phyloP scores from a whole-genome alignment of 1,284 basidiomycete species.

The Leucoagaricus sp. region DNA sequence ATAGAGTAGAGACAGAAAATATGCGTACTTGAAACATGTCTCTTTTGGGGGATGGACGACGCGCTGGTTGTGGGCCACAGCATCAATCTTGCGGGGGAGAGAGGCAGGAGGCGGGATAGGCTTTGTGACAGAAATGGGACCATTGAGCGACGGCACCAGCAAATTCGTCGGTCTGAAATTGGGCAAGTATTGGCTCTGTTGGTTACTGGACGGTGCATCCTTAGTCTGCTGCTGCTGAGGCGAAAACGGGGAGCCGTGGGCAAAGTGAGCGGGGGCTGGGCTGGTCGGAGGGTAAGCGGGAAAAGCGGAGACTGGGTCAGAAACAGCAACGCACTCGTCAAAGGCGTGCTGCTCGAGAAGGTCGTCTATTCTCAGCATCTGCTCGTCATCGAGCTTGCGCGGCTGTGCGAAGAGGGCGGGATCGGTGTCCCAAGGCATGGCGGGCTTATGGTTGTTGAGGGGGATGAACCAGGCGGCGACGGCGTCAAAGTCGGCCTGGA shows the following conservation, averaged over 20 bases:
- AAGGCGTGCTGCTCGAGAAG: slow-evolving; percentile 70
- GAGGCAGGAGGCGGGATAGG: slow-evolving; percentile 61
- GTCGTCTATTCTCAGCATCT: slow-evolving; percentile 67
- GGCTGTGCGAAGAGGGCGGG: slow-evolving; percentile 33
- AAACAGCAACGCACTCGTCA: slow-evolving; percentile 57
- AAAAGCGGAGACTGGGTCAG: slow-evolving; percentile 17
- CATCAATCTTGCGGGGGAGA: slow-evolving; percentile 54
- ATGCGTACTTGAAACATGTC: slow-evolving; percentile 69
- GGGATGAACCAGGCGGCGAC: slow-evolving; percentile 58
- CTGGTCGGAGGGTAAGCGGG: slow-evolving; percentile 26
- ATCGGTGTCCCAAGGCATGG: slow-evolving; percentile 43
- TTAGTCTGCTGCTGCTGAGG: slow-evolving; percentile 27
- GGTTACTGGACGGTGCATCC: slow-evolving; percentile 17
- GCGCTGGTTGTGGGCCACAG: slow-evolving; percentile 47
- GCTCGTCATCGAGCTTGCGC: slow-evolving; percentile 48
- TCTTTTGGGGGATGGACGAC: slow-evolving; percentile 72
- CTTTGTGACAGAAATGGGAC: slow-evolving; percentile 44
- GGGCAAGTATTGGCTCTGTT: slow-evolving; percentile 24
- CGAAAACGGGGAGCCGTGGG: slow-evolving; percentile 29
- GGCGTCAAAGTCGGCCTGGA: slow-evolving; percentile 51
- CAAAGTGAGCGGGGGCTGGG: slow-evolving; percentile 26
- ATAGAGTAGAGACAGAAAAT: slow-evolving; percentile 11
- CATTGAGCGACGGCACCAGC: slow-evolving; percentile 35
- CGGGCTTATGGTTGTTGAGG: slow-evolving; percentile 34
- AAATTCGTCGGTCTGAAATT: slow-evolving; percentile 33